Base-by-base conservation (phyloP, 2,329 filamentous ascomycete species). In the Aspergillus sp. region DNA sequence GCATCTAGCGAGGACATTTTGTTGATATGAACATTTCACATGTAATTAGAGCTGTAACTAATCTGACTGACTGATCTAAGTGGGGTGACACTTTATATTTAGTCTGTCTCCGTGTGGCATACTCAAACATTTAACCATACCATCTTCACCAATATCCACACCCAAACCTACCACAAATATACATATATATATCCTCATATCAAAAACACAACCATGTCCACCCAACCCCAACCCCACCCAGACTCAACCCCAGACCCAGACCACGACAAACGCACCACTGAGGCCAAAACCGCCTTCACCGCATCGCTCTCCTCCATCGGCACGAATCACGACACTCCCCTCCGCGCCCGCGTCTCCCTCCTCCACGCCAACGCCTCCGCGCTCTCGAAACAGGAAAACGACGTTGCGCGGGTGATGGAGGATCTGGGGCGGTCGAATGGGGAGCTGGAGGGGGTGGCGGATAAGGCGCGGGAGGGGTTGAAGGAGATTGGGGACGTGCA, bases 401-500 rank as follows among this genome's bases (percentile, higher is more conserved):
- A 79, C 41, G 57, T 82, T 33, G 68, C 64, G 38, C 74, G 71
- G 54, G 65, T 74, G 52, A 80, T 77, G n/a, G 66, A 65, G 9
- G 69, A 68, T 15, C 60, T 82, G 47, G 66, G 68, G 35, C 73
- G 74, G 59, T 76, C 82, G 62, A 78, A 72, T 55, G 72, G 71
- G 27, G 71, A 77, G 60, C 76, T 76, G 69, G 71, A 76, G 57
- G 78, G 75, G 58, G 63, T 81, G 45, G 70, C 76, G 20, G 77
- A 80, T 51, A 73, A 72, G 54, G 76, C 75, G 51, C 72, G 74
- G 9, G 75, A 76, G 56, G 78, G 77, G 47, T 57, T 84, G 52
- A 82, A 82, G 62, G 79, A 82, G 63, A 73, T 83, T 52, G 81
- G 81, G n/a, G 79, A 83, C 56, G 70, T 83, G 50, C 80, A 83